Base-by-base conservation (phyloP, 106 monocot genomes). In the Cymbidium sinense region DNA sequence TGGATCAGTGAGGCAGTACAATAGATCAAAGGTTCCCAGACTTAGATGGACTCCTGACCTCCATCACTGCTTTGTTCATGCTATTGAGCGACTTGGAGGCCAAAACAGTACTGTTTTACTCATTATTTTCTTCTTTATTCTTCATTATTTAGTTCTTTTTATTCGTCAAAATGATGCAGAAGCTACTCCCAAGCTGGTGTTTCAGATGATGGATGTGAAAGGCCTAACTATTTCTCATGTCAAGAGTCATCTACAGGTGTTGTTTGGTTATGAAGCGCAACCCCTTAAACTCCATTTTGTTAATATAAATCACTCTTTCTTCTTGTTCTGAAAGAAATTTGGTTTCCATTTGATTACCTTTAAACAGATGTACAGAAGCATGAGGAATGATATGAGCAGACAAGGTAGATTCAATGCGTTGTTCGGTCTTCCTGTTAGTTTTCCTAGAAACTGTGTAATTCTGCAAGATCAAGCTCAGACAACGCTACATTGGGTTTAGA, bases 181-280 rank as follows among this genome's bases (percentile, higher is more conserved):
- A 76, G 91, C 96, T 28, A 96, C 96, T 25, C 96, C 96, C 2
- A 96, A 96, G 84, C 88, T 91, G 28, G 86, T 96, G 74, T 89
- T 96, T 75, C 96, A 96, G 83, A 65, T 93, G 41, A 96, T 96
- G 96, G 88, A 88, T 79, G 91, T 91, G 17, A 88, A 79, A 88
- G 96, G 91, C 18, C 86, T 96, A 29, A 93, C 89, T 33, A 96
- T 93, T 76, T 89, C 96, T 73, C 96, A 96, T 86, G 93, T 96
- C 70, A 96, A 96, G 81, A 96, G 96, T 78, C 96, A 96, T 79
- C 96, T 96, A 44, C 96, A 96, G 93, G 96, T 96, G 13, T 65
- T 43, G 5, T 62, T 30, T 31, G 55, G 65, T 21, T 30, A 30
- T 12, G 31, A 21, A 11, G 12, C 0, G 10, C 27, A 27, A 13